A percentile compares a stretch with the other conserved stretches of the same genome.
phyloP scores from a whole-genome alignment of 352 stramenopile genomes.

The Globisporangium iwayamae region DNA sequence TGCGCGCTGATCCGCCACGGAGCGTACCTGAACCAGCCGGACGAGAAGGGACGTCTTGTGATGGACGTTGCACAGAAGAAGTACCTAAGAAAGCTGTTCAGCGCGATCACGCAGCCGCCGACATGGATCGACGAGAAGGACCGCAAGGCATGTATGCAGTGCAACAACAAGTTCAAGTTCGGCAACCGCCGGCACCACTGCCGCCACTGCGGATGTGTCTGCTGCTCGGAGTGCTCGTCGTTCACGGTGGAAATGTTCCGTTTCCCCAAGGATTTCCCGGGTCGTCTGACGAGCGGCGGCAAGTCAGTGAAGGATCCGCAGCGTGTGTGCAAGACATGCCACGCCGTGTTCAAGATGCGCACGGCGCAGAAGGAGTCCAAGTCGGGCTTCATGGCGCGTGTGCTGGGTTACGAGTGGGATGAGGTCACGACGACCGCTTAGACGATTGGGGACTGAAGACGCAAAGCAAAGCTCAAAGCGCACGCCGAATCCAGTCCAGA shows the following conservation, averaged over 20 bases:
- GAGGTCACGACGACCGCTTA: slow-evolving; percentile 52
- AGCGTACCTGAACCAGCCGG: slow-evolving; percentile 66
- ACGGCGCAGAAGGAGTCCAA: slow-evolving; percentile 80
- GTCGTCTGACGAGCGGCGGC: slow-evolving; percentile 49
- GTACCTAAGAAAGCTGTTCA: slow-evolving; percentile 81
- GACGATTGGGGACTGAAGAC: background rate
- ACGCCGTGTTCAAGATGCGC: slow-evolving; percentile 85
- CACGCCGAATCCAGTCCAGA: background rate
- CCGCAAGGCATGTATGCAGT: slow-evolving; percentile 72
- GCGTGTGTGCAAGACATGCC: slow-evolving; percentile 78
- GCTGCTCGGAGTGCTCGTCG: slow-evolving; percentile 79
- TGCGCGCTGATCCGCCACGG: slow-evolving; percentile 70
- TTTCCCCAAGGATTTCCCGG: slow-evolving; percentile 85
- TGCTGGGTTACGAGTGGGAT: slow-evolving; percentile 85
- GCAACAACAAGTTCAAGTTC: slow-evolving; percentile 72
- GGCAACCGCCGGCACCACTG: slow-evolving; percentile 78
- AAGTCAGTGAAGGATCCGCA: slow-evolving; percentile 78
- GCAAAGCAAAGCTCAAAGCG: background rate
- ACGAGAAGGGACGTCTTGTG: slow-evolving; percentile 69
- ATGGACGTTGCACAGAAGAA: slow-evolving; percentile 78
- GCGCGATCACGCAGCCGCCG: slow-evolving; percentile 65
- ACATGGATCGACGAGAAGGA: slow-evolving; percentile 81
- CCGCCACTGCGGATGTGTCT: slow-evolving; percentile 81
- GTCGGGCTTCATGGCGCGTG: slow-evolving; percentile 76
- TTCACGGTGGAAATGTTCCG: slow-evolving; percentile 76